Evolutionary conservation across 768 basidiomycete species (phyloP), one percentile per base, ranked within the genome.

Genomic region (Lactarius sanguifluus): DNA sequence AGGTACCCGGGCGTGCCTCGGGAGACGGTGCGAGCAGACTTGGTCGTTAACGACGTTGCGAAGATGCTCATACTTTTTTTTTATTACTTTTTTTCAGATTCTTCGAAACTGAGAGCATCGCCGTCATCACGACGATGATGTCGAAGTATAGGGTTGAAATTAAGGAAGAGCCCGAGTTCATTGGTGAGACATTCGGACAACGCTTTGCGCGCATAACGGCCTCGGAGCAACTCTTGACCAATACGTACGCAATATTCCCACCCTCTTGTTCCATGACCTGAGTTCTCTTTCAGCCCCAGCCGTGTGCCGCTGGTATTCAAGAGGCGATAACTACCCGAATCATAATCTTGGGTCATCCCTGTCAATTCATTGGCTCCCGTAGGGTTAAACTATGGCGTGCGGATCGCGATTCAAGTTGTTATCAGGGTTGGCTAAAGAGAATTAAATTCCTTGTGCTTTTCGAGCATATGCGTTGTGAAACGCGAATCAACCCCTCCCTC

Each of bases 141-240:
- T 77, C 75, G 5, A 75, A 69, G 40, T 85, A 83, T 70, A 81
- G 77, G 62, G 78, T 85, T 57, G 77, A 79, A 52, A 66, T 85
- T 43, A 82, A 82, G 65, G 82, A 83, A 47, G 83, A 85, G 47
- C 79, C 64, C 76, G 74, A 82, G 61, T 84, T 81, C 68, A 75
- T 77, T 0, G 62, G 70, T 13, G 83, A 83, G 70, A 77, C 80
- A 0, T 80, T 82, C 57, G 81, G 80, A 65, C 73, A 81, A 64
- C 76, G 78, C 57, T 81, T 77, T 64, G 75, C 72, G 23, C 69
- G 69, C 18, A 20, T 70, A 18, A 59, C 52, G 6, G 60, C 40
- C 8, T 64, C 40, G 5, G 2, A 34, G 5, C 23, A 36, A 4
- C 30, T 36, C 2, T 25, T 71, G 40, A 67, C 69, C 43, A 63